A percentile compares a stretch with the other conserved stretches of the same genome.
Conservation (phyloP, 257 asterid species). For the Craterostigma plantagineum region DNA sequence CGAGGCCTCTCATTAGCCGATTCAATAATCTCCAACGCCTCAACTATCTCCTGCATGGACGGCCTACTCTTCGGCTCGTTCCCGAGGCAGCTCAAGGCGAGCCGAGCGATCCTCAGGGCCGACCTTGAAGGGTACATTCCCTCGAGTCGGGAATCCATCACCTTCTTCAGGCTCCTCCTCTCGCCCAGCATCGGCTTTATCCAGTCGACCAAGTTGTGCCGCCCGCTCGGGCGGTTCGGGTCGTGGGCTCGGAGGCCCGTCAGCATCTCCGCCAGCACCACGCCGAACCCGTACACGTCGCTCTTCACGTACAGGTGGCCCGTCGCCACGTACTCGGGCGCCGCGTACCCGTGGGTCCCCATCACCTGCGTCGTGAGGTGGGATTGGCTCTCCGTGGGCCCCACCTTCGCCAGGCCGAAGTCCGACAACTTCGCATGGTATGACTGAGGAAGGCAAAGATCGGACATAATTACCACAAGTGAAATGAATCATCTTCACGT, state of each 20-base stretch:
- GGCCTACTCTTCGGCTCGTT: slow-evolving; percentile 7
- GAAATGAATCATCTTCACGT: no score
- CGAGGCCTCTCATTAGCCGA: background rate
- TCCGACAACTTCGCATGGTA: slow-evolving; percentile 12
- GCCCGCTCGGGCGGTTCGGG: slow-evolving; percentile 7
- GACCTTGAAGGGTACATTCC: slow-evolving; percentile 11
- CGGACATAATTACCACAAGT: background rate
- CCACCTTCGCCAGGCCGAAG: slow-evolving; percentile 13
- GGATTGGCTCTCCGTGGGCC: slow-evolving; percentile 8
- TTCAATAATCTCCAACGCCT: slow-evolving; percentile 1
- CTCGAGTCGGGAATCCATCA: slow-evolving; percentile 13
- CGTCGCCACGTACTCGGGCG: slow-evolving; percentile 13
- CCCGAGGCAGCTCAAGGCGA: slow-evolving; percentile 10
- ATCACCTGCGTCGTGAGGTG: slow-evolving; percentile 10
- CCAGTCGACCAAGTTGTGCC: slow-evolving; percentile 9
- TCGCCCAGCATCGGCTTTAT: slow-evolving; percentile 6
- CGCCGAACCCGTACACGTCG: slow-evolving; percentile 13
- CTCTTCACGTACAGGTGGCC: slow-evolving; percentile 15
- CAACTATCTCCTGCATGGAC: slow-evolving; percentile 11
- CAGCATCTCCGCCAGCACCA: slow-evolving; percentile 10
- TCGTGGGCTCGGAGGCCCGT: slow-evolving; percentile 10
- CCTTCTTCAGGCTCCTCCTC: slow-evolving; percentile 7
- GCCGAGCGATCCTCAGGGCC: slow-evolving; percentile 9
- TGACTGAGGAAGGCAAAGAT: slow-evolving; percentile 4
- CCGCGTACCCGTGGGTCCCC: slow-evolving; percentile 14